These are phyloP conservation scores for Caloboletus inedulis DNA, from an alignment of 1,284 basidiomycete species.

Conservation along the genomic window DNA sequence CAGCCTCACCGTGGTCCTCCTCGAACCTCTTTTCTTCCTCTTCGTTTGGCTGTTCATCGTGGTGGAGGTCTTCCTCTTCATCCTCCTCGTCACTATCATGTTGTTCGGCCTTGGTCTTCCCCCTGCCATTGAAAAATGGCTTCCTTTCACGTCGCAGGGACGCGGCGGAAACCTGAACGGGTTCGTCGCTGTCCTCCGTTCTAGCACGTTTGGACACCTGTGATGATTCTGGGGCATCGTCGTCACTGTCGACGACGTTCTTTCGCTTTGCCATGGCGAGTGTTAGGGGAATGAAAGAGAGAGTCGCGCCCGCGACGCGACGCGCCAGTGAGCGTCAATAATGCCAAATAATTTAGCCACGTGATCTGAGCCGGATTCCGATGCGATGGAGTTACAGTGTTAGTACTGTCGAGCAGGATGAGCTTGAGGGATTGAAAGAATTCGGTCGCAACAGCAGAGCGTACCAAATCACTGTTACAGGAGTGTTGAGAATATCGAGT, in stretches of 20 bases:
- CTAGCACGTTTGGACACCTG: constrained; percentile 33
- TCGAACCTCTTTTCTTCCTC: constrained; percentile 60
- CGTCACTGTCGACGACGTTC: constrained; percentile 24
- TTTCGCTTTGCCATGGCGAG: constrained; percentile 31
- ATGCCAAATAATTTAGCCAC: constrained; percentile 25
- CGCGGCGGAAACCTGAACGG: constrained; percentile 1
- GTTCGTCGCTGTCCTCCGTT: constrained; percentile 27
- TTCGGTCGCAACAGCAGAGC: neutral
- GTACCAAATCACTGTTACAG: neutral
- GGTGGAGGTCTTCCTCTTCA: constrained; percentile 24
- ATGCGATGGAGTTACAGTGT: neutral
- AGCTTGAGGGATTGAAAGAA: neutral
- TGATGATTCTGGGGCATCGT: constrained; percentile 23
- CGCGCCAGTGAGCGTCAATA: constrained; percentile 19
- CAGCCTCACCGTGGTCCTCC: constrained; percentile 51
- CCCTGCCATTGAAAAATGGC: constrained; percentile 21
- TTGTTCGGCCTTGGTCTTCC: constrained; percentile 21
- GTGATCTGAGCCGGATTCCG: constrained; percentile 9
- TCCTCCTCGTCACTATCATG: constrained; percentile 38
- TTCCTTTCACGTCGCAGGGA: constrained; percentile 15
- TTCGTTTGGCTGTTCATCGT: constrained; percentile 38
- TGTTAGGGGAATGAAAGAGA: neutral
- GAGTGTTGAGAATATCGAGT: neutral
- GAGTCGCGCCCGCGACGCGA: constrained; percentile 29
- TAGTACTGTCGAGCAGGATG: neutral